Percentiles rank a stretch among this genome's conserved stretches.
These are phyloP conservation scores for Populus deltoides DNA, from an alignment of 345 rosid genomes.

Conservation along the genomic window DNA sequence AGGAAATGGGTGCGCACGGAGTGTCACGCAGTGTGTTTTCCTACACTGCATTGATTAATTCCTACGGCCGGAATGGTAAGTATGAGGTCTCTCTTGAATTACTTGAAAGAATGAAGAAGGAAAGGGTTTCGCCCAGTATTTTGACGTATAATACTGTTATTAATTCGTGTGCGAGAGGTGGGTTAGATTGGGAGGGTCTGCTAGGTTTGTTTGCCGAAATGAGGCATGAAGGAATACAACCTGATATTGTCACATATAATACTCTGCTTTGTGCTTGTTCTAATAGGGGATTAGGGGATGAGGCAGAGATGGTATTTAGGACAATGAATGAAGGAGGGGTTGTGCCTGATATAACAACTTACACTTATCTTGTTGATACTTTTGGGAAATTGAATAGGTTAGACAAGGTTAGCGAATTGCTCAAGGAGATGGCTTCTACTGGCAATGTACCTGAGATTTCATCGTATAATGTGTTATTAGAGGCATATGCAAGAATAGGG, in stretches of 20 bases:
- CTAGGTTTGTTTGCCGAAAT: constrained; percentile 90
- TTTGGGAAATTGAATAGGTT: constrained; percentile 63
- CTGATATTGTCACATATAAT: constrained; percentile 87
- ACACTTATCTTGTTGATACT: constrained; percentile 68
- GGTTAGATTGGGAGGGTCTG: constrained; percentile 87
- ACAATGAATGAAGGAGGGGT: constrained; percentile 90
- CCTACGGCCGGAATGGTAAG: constrained; percentile 81
- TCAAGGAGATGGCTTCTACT: constrained; percentile 73
- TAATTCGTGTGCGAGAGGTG: constrained; percentile 89
- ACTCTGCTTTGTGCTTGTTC: constrained; percentile 91
- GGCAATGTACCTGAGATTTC: constrained; percentile 80
- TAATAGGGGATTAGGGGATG: constrained; percentile 72
- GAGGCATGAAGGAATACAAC: constrained; percentile 89
- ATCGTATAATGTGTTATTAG: constrained; percentile 79
- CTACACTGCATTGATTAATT: constrained; percentile 80
- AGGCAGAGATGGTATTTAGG: constrained; percentile 93
- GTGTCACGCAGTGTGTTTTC: constrained; percentile 83
- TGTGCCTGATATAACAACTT: constrained; percentile 79
- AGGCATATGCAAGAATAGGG: constrained; percentile 67
- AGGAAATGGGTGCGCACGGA: constrained; percentile 78
- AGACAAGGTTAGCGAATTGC: constrained; percentile 65
- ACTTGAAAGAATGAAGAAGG: constrained; percentile 80
- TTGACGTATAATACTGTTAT: constrained; percentile 91
- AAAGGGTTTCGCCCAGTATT: constrained; percentile 64
- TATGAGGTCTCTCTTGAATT: constrained; percentile 70